A percentile compares a stretch with the other conserved stretches of the same genome.
Conservation (phyloP, 345 rosid species). For the Sisymbrium irio region DNA sequence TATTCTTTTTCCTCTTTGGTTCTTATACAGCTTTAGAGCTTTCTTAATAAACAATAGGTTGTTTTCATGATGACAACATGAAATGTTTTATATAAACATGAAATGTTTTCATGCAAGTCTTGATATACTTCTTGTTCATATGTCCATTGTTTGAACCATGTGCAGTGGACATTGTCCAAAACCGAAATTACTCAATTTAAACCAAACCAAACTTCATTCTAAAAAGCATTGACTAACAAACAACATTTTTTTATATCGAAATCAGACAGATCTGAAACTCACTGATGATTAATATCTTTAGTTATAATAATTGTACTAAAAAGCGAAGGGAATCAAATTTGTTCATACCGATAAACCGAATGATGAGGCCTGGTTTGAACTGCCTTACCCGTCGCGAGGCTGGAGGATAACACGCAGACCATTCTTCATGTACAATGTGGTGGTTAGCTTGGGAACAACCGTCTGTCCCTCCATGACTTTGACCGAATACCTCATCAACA, state of each 20-base stretch:
- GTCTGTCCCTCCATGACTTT: slow-evolving; percentile 49
- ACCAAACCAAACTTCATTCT: background rate
- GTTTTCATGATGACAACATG: background rate
- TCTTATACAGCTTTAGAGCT: background rate
- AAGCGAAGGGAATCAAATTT: background rate
- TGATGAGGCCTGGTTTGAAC: background rate
- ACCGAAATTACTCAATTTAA: background rate
- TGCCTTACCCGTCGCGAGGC: slow-evolving; percentile 34
- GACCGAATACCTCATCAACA: slow-evolving; percentile 54
- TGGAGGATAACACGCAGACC: slow-evolving; percentile 50
- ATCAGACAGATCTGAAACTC: background rate
- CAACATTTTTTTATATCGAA: background rate
- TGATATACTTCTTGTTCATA: background rate
- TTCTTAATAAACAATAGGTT: background rate
- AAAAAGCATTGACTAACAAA: background rate
- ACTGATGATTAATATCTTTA: background rate
- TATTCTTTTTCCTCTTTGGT: background rate
- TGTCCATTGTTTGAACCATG: background rate
- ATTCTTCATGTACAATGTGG: slow-evolving; percentile 75
- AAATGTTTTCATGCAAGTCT: background rate
- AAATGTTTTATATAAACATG: too few species aligned
- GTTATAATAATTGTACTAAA: background rate
- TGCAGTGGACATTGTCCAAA: background rate
- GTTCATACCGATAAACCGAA: background rate
- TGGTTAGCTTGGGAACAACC: slow-evolving; percentile 60